These are phyloP conservation scores for Podospora pseudocomata DNA, from an alignment of 495 filamentous ascomycete genomes.

Conservation along the genomic window DNA sequence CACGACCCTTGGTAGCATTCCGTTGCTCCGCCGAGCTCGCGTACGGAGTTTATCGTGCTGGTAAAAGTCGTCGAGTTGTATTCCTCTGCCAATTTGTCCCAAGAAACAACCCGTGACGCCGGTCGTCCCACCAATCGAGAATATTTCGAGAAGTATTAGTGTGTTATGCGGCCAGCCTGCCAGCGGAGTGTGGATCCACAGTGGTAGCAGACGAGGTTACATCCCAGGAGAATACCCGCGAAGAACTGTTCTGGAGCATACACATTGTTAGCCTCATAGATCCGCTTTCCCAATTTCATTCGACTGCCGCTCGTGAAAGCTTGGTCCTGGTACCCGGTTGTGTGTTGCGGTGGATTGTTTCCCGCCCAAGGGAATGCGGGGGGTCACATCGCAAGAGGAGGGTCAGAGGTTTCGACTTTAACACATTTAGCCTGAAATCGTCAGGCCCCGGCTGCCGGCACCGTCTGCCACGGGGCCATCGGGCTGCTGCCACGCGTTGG, in stretches of 20 bases:
- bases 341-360: background rate
- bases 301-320: background rate
- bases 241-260: conserved; percentile 5
- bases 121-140: background rate
- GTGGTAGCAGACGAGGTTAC: background rate
- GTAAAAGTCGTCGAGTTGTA: background rate
- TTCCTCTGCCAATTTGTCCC: background rate
- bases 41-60: background rate
- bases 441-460: conserved; percentile 8
- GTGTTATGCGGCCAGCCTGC: background rate
- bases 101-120: background rate
- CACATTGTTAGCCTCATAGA: background rate
- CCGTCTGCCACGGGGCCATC: conserved; percentile 8
- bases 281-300: background rate
- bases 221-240: conserved; percentile 11
- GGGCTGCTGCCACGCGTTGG: background rate
- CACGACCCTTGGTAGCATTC: conserved; percentile 23
- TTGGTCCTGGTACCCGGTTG: conserved; percentile 17
- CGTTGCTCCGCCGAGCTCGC: conserved; percentile 20
- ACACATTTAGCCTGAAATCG: conserved; percentile 24
- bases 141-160: conserved; percentile 12
- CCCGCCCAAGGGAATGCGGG: conserved; percentile 8
- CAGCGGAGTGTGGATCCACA: background rate
- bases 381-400: background rate
- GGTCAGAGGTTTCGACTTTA: conserved; percentile 17